Base-by-base conservation (phyloP, 768 basidiomycete genomes). In the Mycena amicta region DNA sequence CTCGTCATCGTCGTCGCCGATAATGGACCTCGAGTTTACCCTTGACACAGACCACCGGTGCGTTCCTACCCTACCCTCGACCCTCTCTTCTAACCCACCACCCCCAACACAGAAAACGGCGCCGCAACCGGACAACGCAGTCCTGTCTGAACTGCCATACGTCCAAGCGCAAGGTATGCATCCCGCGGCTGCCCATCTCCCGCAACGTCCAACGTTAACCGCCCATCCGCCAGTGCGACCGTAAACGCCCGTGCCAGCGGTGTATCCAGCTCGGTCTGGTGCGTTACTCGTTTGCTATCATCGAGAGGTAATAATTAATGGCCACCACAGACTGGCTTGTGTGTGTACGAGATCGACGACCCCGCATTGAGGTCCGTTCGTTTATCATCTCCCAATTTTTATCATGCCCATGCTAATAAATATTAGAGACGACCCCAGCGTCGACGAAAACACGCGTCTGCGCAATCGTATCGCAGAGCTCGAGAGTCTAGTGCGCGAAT, bases 251-350 rank as follows among this genome's bases (percentile, higher is more conserved):
- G 20, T 96, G 94, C 74, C 88, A 90, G 67, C 80, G 93, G 50
- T 95, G 93, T 73, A 95, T 94, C 56, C 90, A 94, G 62, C 83
- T 95, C 22, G 92, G 93, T 55, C 74, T 95, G 72, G n/a, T n/a
- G n/a, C n/a, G n/a, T n/a, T n/a, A n/a, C n/a, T n/a, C n/a, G n/a
- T n/a, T n/a, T n/a, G n/a, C n/a, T n/a, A n/a, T n/a, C n/a, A n/a
- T n/a, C n/a, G n/a, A n/a, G n/a, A n/a, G n/a, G n/a, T n/a, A n/a
- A n/a, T n/a, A n/a, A n/a, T n/a, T n/a, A n/a, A n/a, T n/a, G n/a
- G n/a, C n/a, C n/a, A n/a, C n/a, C n/a, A n/a, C n/a, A n/a, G n/a
- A 95, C 94, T 22, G 94, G 94, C 51, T 88, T 95, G 18, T 96
- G 94, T 71, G 93, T 96, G 0, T 96, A 96, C 65, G 94, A 96